phyloP scores from a whole-genome alignment of 2,329 filamentous ascomycete genomes.

The Colletotrichum tabaci region DNA sequence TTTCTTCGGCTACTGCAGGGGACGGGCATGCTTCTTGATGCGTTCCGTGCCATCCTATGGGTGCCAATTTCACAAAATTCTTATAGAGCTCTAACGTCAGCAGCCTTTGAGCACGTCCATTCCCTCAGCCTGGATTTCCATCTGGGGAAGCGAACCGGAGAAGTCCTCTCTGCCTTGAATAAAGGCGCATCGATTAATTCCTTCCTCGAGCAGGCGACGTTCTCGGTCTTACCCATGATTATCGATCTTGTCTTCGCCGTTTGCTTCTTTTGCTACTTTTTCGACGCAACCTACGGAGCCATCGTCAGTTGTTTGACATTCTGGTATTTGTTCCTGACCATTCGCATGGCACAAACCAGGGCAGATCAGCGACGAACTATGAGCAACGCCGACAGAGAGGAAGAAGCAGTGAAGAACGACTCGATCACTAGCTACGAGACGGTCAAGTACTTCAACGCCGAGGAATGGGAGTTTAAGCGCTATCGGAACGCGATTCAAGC shows the following conservation, averaged over 20 bases:
- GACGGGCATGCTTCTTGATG: slow-evolving; percentile 88
- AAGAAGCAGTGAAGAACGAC: slow-evolving; percentile 98
- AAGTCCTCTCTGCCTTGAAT: slow-evolving; percentile 94
- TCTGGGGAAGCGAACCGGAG: slow-evolving; percentile 94
- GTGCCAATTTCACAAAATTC: slow-evolving; percentile 98
- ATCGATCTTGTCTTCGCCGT: slow-evolving; percentile 91
- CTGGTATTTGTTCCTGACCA: slow-evolving; percentile 96
- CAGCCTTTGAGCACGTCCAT: slow-evolving; percentile 97
- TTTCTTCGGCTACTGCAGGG: slow-evolving; percentile 87
- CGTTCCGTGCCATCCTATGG: slow-evolving; percentile 87
- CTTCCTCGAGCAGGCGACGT: slow-evolving; percentile 96
- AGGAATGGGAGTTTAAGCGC: slow-evolving; percentile 82
- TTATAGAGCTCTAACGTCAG: slow-evolving; percentile 92
- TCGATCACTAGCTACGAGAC: slow-evolving; percentile 99
- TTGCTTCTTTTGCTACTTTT: slow-evolving; percentile 81
- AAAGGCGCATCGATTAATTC: slow-evolving; percentile 97
- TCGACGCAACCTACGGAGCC: slow-evolving; percentile 84
- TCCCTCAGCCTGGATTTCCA: slow-evolving; percentile 96
- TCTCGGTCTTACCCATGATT: slow-evolving; percentile 95
- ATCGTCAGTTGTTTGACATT: slow-evolving; percentile 93
- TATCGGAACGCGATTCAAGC: slow-evolving; percentile 79
- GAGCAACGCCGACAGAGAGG: slow-evolving; percentile 94
- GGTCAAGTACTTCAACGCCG: slow-evolving; percentile 91
- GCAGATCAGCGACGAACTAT: slow-evolving; percentile 92
- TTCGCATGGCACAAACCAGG: slow-evolving; percentile 94